These are phyloP conservation scores for Phialocephala sp. DNA, from an alignment of 2,329 filamentous ascomycete genomes.

Conservation along the genomic window DNA sequence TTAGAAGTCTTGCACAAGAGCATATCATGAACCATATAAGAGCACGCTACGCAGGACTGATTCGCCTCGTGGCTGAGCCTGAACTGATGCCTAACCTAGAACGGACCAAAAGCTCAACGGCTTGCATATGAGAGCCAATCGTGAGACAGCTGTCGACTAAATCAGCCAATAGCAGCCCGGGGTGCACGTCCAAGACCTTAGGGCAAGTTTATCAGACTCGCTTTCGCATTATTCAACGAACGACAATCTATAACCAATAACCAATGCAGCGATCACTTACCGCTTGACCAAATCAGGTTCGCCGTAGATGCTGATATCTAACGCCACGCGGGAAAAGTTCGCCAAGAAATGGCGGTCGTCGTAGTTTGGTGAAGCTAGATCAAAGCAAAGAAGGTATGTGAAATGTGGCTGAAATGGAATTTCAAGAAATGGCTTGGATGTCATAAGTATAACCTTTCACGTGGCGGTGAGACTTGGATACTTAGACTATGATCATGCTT, in stretches of 20 bases:
- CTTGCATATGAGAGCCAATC: background rate
- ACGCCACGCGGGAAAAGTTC: background rate
- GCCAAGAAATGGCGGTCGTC: no score
- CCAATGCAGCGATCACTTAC: background rate
- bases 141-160: background rate
- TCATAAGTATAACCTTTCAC: no score
- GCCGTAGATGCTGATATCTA: background rate
- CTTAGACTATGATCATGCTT: no score
- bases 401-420: no score
- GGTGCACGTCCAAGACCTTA: background rate
- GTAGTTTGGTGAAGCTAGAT: no score
- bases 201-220: background rate
- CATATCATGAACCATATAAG: background rate
- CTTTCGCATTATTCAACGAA: background rate
- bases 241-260: background rate
- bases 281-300: background rate
- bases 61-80: background rate
- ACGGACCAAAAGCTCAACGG: background rate
- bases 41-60: background rate
- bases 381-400: no score
- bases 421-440: no score
- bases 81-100: background rate
- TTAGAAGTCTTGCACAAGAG: background rate
- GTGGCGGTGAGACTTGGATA: no score
- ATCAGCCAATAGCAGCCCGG: background rate